Base-by-base conservation (phyloP, 2,329 filamentous ascomycete species). In the Apiospora marii region DNA sequence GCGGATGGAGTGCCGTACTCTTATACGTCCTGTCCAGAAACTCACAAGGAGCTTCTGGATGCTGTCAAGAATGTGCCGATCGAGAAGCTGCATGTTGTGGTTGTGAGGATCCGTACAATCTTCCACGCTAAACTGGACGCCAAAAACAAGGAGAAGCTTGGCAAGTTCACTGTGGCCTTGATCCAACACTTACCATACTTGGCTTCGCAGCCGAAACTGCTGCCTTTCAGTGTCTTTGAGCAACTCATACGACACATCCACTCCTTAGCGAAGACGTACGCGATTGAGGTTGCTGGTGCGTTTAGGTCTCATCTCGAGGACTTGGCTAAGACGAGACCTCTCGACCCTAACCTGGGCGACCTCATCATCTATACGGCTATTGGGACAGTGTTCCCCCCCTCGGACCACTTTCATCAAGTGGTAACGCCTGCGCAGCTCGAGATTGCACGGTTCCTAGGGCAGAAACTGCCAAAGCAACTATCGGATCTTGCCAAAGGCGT, bases 371-470 rank as follows among this genome's bases (percentile, higher is more conserved):
- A 99, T 48, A 95, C 94, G 0, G 95, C 94, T 0, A 90, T 98
- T 73, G 91, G 92, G 53, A 91, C 91, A 2, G 93, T 97, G 70
- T 99, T 97, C 79, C 95, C 96, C 5, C 98, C 96, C 0, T 98
- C 95, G 0, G 96, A 99, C 82, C 95, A 98, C 83, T 99, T 98
- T 83, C 96, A 99, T 79, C 93, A 96, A 77, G 94, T 98, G 48
- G 93, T 94, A 53, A 99, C 96, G 1, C 96, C 96, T 1, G 93
- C 96, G 0, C 93, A 94, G 83, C 90, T 98, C 6, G 89, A 92
- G n/a, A 94, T 98, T 82, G 90, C 89, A 16, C 91, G 94, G 71
- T 98, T 93, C 82, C 87, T 99, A 37, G 94, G 93, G 1, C 91
- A 98, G 77, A 94, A 91, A 72, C 87, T 92, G 0, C 91, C 94